A percentile compares a stretch with the other conserved stretches of the same genome.
phyloP scores from a whole-genome alignment of 768 basidiomycete species.

The Lentinula boryana region DNA sequence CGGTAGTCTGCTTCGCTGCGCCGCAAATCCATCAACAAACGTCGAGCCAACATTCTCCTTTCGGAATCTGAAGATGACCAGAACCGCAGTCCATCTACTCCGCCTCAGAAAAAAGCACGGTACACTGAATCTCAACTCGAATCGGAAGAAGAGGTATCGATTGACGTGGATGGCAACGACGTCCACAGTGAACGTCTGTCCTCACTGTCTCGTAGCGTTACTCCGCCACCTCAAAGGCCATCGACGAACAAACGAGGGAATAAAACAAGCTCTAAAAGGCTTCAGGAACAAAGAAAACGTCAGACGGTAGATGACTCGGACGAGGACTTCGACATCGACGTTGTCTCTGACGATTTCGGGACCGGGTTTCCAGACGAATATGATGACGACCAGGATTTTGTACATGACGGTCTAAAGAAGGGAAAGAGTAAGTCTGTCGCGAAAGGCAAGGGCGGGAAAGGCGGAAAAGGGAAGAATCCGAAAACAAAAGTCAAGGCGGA shows the following conservation, averaged over 20 bases:
- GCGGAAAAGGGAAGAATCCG: constrained; percentile 17
- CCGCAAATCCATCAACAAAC: constrained; percentile 2
- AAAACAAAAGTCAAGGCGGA: constrained; percentile 23
- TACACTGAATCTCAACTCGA: neutral
- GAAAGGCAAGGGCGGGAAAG: constrained; percentile 22
- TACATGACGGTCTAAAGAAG: constrained; percentile 15
- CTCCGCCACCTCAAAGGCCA: neutral
- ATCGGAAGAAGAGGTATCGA: neutral
- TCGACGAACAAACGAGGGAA: neutral
- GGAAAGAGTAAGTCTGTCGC: constrained; percentile 10
- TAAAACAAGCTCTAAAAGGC: neutral
- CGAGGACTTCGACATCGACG: constrained; percentile 7
- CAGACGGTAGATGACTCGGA: constrained; percentile 11
- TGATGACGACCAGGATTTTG: constrained; percentile 21
- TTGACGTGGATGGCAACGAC: neutral
- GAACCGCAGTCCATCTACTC: neutral
- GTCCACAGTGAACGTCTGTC: neutral
- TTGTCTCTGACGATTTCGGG: constrained; percentile 7
- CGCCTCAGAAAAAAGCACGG: neutral
- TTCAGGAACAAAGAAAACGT: neutral
- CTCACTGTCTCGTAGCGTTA: neutral
- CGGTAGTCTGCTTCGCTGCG: neutral
- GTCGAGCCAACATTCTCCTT: neutral
- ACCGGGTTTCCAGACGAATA: constrained; percentile 22
- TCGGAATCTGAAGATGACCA: constrained; percentile 3